Conservation (phyloP, 768 basidiomycete genomes). For the Tricholoma furcatifolium region DNA sequence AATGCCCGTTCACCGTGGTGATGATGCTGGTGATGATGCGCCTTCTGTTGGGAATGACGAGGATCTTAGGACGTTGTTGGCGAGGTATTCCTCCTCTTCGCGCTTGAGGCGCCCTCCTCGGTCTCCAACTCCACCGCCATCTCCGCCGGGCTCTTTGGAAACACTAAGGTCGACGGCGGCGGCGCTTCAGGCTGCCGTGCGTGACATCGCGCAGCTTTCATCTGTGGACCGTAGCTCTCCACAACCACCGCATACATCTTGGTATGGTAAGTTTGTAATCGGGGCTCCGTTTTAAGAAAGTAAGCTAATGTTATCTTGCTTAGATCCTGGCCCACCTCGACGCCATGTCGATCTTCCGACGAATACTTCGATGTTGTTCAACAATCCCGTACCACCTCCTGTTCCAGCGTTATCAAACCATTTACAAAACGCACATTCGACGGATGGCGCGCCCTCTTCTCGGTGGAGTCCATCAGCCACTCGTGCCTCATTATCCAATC, state of each 20-base stretch:
- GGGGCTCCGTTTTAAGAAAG: no score
- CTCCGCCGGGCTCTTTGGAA: neutral
- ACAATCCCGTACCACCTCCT: neutral
- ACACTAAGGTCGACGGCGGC: neutral
- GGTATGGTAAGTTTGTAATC: neutral
- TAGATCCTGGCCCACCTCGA: neutral
- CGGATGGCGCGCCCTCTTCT: neutral
- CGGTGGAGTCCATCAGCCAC: neutral
- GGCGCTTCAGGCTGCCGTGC: slow-evolving; percentile 1
- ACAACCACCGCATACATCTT: neutral
- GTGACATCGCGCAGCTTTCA: neutral
- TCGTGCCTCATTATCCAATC: neutral
- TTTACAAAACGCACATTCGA: neutral
- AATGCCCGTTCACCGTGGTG: no score
- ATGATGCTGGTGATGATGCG: no score
- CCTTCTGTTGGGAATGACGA: neutral
- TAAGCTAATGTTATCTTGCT: neutral
- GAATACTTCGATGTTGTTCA: slow-evolving; percentile 10
- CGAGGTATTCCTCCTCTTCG: neutral
- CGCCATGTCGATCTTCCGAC: slow-evolving; percentile 5
- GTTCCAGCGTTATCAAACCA: neutral
- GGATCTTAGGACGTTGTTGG: neutral
- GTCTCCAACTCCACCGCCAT: neutral
- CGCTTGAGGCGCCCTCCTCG: neutral
- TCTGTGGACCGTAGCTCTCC: neutral